phyloP scores from a whole-genome alignment of 176 grass and related monocot genomes.

The Rhynchospora breviuscula region DNA sequence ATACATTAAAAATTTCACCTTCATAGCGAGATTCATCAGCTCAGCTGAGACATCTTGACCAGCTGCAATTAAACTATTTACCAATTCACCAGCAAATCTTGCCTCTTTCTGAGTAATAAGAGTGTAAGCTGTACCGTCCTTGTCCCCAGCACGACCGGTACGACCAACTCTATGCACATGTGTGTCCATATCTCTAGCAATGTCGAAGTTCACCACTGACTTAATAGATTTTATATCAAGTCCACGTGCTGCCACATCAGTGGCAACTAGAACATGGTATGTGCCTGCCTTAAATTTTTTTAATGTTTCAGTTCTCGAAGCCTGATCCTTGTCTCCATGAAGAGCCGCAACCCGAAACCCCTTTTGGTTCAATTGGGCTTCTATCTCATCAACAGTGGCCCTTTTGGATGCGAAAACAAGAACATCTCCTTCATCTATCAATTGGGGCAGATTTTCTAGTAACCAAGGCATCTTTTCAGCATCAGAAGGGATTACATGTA shows the following conservation, averaged over 20 bases:
- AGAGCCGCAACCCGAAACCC: conserved; percentile 87
- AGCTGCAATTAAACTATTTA: conserved; percentile 79
- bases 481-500: conserved; percentile 91
- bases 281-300: conserved; percentile 91
- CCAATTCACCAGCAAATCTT: conserved; percentile 87
- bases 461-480: conserved; percentile 93
- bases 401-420: conserved; percentile 95
- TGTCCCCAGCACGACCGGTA: conserved; percentile 95
- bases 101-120: conserved; percentile 86
- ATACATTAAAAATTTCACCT: conserved; percentile 45
- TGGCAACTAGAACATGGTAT: conserved; percentile 93
- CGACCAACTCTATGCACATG: conserved; percentile 96
- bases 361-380: conserved; percentile 69
- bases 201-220: conserved; percentile 96
- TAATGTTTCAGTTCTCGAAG: conserved; percentile 80
- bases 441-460: conserved; percentile 64
- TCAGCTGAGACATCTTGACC: conserved; percentile 78
- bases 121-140: conserved; percentile 92
- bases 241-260: conserved; percentile 96
- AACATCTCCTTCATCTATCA: conserved; percentile 96
- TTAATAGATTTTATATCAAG: conserved; percentile 99
- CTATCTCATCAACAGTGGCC: conserved; percentile 80
- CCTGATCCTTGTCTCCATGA: conserved; percentile 98
- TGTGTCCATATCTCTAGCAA: conserved; percentile 97
- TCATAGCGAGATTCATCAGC: conserved; percentile 96